A percentile compares a stretch with the other conserved stretches of the same genome.
These are phyloP conservation scores for Alliaria petiolata DNA, from an alignment of 345 rosid genomes.

Conservation along the genomic window DNA sequence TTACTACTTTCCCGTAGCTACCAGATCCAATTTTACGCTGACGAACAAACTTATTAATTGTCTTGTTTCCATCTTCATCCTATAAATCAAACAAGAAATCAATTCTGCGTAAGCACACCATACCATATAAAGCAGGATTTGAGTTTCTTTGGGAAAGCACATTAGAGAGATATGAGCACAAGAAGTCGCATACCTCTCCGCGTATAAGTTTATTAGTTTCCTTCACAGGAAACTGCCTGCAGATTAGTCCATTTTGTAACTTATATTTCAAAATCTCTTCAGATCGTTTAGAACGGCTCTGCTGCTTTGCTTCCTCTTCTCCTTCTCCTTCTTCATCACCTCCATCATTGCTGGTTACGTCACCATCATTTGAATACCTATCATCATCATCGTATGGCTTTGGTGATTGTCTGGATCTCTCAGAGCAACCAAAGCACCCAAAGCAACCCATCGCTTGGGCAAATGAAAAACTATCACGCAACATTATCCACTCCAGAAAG, in stretches of 20 bases:
- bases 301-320: conserved; percentile 48
- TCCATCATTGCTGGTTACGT: conserved; percentile 44
- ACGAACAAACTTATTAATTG: conserved; percentile 80
- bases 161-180: too few species aligned
- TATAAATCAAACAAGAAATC: conserved; percentile 31
- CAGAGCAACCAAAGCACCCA: conserved; percentile 58
- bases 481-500: conserved; percentile 10
- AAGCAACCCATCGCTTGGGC: conserved; percentile 63
- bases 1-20: conserved; percentile 99
- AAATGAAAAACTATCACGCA: conserved; percentile 12
- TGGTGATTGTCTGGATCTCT: conserved; percentile 39
- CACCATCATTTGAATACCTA: conserved; percentile 49
- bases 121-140: neutral
- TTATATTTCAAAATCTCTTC: conserved; percentile 71
- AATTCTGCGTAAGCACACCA: neutral
- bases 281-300: conserved; percentile 45
- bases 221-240: conserved; percentile 88
- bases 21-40: conserved; percentile 86
- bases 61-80: conserved; percentile 92
- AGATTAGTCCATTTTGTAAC: conserved; percentile 63
- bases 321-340: conserved; percentile 7
- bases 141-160: neutral
- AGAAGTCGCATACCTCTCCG: conserved; percentile 53
- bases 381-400: conserved; percentile 33
- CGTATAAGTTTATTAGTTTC: conserved; percentile 78